phyloP scores from a whole-genome alignment of 257 asterid species.

The Solanum gracilifrons region DNA sequence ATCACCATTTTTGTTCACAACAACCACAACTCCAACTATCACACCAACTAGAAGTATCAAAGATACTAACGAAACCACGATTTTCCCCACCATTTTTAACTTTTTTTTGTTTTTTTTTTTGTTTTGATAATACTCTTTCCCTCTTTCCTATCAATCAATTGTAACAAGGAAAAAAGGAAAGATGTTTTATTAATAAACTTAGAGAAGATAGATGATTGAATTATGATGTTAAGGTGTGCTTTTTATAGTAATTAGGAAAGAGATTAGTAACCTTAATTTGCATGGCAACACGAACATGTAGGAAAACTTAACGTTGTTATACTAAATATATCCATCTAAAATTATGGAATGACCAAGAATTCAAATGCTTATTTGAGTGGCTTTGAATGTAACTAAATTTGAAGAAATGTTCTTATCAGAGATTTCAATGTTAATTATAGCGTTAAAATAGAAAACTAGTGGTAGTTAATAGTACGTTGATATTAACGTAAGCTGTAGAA shows the following conservation, averaged over 20 bases:
- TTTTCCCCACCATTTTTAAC: conserved; percentile 21
- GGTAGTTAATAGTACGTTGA: background rate
- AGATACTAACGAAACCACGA: conserved; percentile 31
- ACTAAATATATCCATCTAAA: background rate
- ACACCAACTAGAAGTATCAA: conserved; percentile 50
- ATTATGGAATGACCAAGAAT: background rate
- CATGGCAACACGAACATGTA: background rate
- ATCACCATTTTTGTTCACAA: background rate
- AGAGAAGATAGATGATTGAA: background rate
- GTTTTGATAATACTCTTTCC: background rate
- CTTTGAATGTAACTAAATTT: background rate
- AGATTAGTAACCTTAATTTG: background rate
- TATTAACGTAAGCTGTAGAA: background rate
- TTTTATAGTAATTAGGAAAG: background rate
- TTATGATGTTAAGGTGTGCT: background rate
- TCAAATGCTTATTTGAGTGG: background rate
- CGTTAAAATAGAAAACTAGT: background rate
- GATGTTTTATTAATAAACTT: background rate
- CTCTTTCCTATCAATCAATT: background rate
- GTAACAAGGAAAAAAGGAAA: conserved; percentile 1
- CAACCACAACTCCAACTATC: conserved; percentile 37
- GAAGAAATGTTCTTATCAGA: background rate
- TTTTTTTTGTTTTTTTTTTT: background rate
- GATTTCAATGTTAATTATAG: background rate
- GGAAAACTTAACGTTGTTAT: background rate